Base-by-base conservation (phyloP, 495 filamentous ascomycete species). In the Margaritispora aquatica region DNA sequence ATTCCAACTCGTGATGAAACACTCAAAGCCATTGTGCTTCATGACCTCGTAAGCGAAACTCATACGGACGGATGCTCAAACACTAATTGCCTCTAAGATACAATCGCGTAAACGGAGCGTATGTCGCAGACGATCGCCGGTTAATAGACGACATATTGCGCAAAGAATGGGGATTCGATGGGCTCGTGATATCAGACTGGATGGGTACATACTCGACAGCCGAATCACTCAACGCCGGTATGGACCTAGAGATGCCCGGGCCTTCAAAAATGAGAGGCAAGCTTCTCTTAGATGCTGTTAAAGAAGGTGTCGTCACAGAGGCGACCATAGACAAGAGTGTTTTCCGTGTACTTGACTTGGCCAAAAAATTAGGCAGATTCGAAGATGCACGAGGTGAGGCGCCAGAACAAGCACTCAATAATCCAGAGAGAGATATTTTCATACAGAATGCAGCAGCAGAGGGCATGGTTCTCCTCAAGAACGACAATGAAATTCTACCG, bases 231-330 rank as follows among this genome's bases (percentile, higher is more conserved):
- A 79, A 81, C 46, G 86, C 87, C 26, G 87, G 87, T 2, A 73
- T 88, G 3, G 85, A 89, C 65, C 69, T 90, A 17, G 87, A 90
- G 67, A 89, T 89, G 87, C 87, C 87, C 2, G 86, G 86, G 1
- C 84, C 85, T 36, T 73, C 86, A 4, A 73, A 79, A 52, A 88
- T 83, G 75, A 75, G 87, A 41, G 85, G 84, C 26, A 73, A 76
- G 34, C 69, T 78, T 50, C 74, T 86, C 54, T 75, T 72, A 29
- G 82, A 84, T 58, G 78, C 80, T 48, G 74, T 84, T 9, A 74
- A 73, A 0, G 77, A 77, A 1, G 77, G 79, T 56, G 84, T 82
- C 63, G 75, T 85, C 46, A 70, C 77, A n/a, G 72, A 76, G 51
- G 76, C 80, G 57, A 72, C 80, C 26, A 63, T 89, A 36, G 83